These are phyloP conservation scores for Vaccinium macrocarpon DNA, from an alignment of 148 eudicot genomes.

Conservation along the genomic window DNA sequence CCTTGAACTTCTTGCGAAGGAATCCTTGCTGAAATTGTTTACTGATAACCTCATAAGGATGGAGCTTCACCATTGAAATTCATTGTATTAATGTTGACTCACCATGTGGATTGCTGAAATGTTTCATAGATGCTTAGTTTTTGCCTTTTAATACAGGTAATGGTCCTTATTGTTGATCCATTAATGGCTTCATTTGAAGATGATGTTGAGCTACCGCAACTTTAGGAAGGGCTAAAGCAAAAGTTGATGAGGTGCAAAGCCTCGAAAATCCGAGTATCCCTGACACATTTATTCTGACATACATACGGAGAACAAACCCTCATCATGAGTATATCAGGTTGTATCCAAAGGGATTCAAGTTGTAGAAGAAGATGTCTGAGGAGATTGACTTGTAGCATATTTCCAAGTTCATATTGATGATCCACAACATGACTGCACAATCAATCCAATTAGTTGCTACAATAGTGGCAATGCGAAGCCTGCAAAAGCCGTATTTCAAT, in stretches of 20 bases:
- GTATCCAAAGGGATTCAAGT: constrained; percentile 92
- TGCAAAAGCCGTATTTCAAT: constrained; percentile 19
- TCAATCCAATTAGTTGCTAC: constrained; percentile 91
- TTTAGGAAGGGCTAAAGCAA: constrained; percentile 81
- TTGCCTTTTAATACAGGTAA: constrained; percentile 52
- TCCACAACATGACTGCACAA: constrained; percentile 56
- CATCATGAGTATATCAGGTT: constrained; percentile 93
- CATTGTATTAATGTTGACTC: background rate
- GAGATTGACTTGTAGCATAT: constrained; percentile 82
- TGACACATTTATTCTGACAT: constrained; percentile 83
- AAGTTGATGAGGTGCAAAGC: constrained; percentile 76
- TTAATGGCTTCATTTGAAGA: constrained; percentile 70
- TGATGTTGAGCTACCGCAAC: constrained; percentile 82
- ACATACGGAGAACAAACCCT: constrained; percentile 79
- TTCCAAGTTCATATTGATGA: constrained; percentile 90
- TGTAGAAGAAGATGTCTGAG: constrained; percentile 80
- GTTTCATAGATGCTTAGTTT: background rate
- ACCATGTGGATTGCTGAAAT: too few species aligned
- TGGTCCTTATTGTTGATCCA: constrained; percentile 97
- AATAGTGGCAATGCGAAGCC: constrained; percentile 94
- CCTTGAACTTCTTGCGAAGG: too few species aligned
- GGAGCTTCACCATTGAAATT: background rate
- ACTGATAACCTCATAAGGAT: background rate
- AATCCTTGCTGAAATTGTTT: too few species aligned
- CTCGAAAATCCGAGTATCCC: constrained; percentile 85